These are phyloP conservation scores for Kandelia obovata DNA, from an alignment of 345 rosid species.

Conservation along the genomic window DNA sequence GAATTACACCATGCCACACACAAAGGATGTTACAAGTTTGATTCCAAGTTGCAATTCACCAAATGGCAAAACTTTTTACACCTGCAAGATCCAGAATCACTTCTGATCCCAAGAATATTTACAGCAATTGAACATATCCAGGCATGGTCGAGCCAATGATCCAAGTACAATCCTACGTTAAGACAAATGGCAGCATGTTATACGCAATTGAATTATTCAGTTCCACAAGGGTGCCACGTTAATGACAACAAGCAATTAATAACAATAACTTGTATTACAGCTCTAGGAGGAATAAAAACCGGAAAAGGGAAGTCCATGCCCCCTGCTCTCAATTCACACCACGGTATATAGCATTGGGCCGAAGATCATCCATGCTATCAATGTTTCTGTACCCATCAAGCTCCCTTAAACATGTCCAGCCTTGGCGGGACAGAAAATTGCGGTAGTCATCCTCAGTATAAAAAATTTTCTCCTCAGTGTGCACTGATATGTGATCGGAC, in stretches of 20 bases:
- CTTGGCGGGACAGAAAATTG: conserved; percentile 59
- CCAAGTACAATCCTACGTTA: background rate
- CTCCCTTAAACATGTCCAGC: conserved; percentile 78
- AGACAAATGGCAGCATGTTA: background rate
- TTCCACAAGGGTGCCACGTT: background rate
- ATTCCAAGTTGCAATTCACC: too few species aligned
- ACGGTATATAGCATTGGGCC: conserved; percentile 71
- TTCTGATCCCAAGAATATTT: conserved; percentile 9
- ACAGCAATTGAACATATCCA: conserved; percentile 6
- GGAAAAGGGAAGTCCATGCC: background rate
- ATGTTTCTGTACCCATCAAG: conserved; percentile 79
- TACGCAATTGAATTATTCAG: background rate
- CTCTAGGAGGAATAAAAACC: background rate
- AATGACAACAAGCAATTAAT: background rate
- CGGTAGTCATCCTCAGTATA: conserved; percentile 92
- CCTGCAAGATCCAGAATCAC: too few species aligned
- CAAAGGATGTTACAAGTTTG: too few species aligned
- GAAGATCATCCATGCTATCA: conserved; percentile 90
- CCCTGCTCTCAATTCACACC: conserved; percentile 55
- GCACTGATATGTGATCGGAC: conserved; percentile 77
- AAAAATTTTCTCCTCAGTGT: conserved; percentile 79
- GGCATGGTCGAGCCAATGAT: background rate
- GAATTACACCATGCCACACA: too few species aligned
- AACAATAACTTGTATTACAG: too few species aligned
- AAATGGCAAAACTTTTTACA: too few species aligned